phyloP scores from a whole-genome alignment of 192 early-diverging fungal species.

The Coemansia sp. region DNA sequence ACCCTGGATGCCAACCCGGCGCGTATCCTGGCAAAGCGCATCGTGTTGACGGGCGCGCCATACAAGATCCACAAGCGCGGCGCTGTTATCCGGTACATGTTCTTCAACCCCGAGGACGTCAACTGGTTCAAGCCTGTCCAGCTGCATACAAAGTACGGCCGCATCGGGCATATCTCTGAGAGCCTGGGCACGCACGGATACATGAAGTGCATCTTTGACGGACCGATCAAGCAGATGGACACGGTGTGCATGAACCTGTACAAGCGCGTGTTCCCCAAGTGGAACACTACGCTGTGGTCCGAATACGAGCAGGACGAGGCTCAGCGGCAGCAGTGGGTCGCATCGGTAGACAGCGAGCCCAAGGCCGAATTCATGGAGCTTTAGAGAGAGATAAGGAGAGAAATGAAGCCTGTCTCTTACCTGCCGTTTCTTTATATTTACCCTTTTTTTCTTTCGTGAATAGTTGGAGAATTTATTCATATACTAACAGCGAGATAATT shows the following conservation, averaged over 20 bases:
- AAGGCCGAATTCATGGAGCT: constrained; percentile 33
- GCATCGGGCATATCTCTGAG: constrained; percentile 88
- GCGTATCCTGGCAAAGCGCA: constrained; percentile 91
- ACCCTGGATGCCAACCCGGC: constrained; percentile 71
- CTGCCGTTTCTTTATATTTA: neutral
- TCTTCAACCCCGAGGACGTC: constrained; percentile 92
- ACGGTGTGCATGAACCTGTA: constrained; percentile 95
- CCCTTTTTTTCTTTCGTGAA: too few species aligned
- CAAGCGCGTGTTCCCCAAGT: constrained; percentile 96
- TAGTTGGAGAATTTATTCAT: too few species aligned
- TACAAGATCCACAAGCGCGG: constrained; percentile 91
- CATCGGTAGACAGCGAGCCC: constrained; percentile 4
- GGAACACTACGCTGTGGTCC: constrained; percentile 67
- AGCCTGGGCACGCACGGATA: constrained; percentile 96
- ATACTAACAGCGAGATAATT: too few species aligned
- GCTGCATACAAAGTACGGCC: constrained; percentile 85
- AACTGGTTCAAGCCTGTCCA: constrained; percentile 96
- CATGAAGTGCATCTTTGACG: constrained; percentile 93
- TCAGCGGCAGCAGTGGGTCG: constrained; percentile 29
- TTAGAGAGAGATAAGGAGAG: too few species aligned
- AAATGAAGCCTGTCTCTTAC: neutral
- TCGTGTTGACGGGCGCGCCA: constrained; percentile 91
- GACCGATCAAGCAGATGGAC: constrained; percentile 86
- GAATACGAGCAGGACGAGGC: constrained; percentile 28
- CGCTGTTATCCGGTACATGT: constrained; percentile 95